A percentile compares a stretch with the other conserved stretches of the same genome.
Conservation (phyloP, 176 grass and related monocot genomes). For the Phragmites australis region DNA sequence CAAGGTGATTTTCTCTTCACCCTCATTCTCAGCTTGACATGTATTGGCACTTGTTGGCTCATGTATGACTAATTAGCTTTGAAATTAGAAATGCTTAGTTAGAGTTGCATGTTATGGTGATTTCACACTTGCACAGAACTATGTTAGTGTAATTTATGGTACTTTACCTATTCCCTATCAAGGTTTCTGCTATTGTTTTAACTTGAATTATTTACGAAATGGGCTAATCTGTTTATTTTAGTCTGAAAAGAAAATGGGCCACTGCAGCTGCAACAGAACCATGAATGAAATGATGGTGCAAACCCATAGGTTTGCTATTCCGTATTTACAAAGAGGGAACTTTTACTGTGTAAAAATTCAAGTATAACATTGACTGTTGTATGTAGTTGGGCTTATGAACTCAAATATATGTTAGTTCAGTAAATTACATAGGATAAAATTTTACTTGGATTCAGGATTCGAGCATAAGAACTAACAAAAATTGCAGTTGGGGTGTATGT, state of each 20-base stretch:
- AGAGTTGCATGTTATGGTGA: not conserved
- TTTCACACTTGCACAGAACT: not conserved
- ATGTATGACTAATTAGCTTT: not conserved
- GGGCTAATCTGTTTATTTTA: not conserved
- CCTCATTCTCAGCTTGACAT: not conserved
- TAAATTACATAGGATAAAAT: not conserved
- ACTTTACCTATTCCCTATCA: not conserved
- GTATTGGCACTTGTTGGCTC: not conserved
- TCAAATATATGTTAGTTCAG: not conserved
- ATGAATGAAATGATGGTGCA: not conserved
- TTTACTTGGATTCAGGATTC: not conserved
- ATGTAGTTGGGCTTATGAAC: not conserved
- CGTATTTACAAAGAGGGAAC: not conserved
- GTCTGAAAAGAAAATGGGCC: not conserved
- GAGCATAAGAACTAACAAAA: not conserved
- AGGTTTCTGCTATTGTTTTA: slow-evolving; percentile 5
- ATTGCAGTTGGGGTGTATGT: not conserved
- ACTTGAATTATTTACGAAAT: not conserved
- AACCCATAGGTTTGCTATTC: not conserved
- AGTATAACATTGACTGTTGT: not conserved
- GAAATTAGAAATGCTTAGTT: not conserved
- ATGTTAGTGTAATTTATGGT: not conserved
- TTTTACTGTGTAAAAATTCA: not conserved
- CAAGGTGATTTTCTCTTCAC: slow-evolving; percentile 53
- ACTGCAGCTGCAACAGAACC: not conserved